Evolutionary conservation across 108 stramenopile species (phyloP).

Genomic region (Aurantiochytrium sp.): DNA sequence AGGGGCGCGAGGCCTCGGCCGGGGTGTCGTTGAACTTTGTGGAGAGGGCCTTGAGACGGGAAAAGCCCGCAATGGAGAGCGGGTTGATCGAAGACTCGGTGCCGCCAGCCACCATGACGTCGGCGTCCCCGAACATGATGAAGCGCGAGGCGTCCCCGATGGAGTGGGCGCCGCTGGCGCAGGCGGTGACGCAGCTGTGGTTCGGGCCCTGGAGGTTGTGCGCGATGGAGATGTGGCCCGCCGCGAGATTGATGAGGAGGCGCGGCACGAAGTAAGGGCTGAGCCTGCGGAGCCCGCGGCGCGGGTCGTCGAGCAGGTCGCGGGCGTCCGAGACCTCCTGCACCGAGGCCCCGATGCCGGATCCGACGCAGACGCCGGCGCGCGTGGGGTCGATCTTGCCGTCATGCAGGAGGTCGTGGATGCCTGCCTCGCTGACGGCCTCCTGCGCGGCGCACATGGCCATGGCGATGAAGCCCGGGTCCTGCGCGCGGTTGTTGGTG

Average conservation of each 20-base stretch:
- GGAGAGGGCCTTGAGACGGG: constrained; percentile 76
- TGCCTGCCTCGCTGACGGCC: constrained; percentile 57
- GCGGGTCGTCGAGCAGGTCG: constrained; percentile 41
- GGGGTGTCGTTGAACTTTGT: constrained; percentile 70
- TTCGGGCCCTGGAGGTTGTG: constrained; percentile 76
- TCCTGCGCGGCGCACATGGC: constrained; percentile 70
- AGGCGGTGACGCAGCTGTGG: constrained; percentile 76
- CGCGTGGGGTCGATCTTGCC: constrained; percentile 38
- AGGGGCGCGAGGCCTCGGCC: constrained; percentile 72
- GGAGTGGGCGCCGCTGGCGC: constrained; percentile 85
- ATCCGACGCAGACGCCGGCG: constrained; percentile 72
- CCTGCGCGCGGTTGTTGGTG: constrained; percentile 50
- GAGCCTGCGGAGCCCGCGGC: constrained; percentile 51
- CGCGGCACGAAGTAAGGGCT: constrained; percentile 90
- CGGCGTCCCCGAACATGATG: constrained; percentile 73
- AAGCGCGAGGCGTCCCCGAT: constrained; percentile 84
- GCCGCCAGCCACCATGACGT: constrained; percentile 89
- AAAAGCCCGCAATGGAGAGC: constrained; percentile 80
- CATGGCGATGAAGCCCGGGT: constrained; percentile 68
- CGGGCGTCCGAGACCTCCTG: constrained; percentile 65
- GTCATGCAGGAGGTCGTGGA: constrained; percentile 14
- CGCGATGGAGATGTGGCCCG: constrained; percentile 63
- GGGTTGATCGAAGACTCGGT: constrained; percentile 86
- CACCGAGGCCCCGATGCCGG: constrained; percentile 76
- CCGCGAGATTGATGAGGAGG: constrained; percentile 80